Percentiles rank a stretch among this genome's conserved stretches.
phyloP scores from a whole-genome alignment of 2,329 filamentous ascomycete genomes.

The Hortaea werneckii region DNA sequence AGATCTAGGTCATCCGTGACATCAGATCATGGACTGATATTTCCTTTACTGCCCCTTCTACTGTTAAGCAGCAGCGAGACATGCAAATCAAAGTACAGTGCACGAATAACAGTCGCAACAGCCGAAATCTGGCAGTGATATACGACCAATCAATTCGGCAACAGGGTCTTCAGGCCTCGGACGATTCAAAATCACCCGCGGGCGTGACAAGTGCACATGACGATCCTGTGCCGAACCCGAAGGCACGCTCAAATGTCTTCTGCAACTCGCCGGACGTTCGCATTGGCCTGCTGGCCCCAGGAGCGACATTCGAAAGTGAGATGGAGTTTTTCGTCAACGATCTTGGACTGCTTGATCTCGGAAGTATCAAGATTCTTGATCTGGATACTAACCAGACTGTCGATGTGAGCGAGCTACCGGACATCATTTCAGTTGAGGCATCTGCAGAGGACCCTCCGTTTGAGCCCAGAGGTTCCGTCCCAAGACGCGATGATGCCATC shows the following conservation, averaged over 20 bases:
- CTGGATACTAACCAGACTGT: conserved; percentile 64
- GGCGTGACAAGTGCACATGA: background rate
- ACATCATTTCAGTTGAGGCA: conserved; percentile 41
- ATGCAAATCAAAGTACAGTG: conserved; percentile 68
- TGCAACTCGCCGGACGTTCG: conserved; percentile 65
- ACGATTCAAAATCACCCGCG: background rate
- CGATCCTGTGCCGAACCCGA: background rate
- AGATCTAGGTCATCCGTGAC: no score
- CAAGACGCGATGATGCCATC: background rate
- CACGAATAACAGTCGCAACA: conserved; percentile 55
- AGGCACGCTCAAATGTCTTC: conserved; percentile 48
- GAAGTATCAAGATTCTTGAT: conserved; percentile 64
- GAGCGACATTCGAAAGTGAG: conserved; percentile 63
- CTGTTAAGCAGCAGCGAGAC: conserved; percentile 52
- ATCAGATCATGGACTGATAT: conserved; percentile 48
- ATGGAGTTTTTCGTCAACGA: conserved; percentile 60
- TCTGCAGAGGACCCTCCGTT: background rate
- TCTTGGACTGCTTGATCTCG: conserved; percentile 58
- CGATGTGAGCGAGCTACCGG: conserved; percentile 65
- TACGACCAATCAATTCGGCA: background rate
- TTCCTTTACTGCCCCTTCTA: conserved; percentile 57
- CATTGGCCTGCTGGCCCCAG: conserved; percentile 61
- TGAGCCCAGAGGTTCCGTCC: background rate
- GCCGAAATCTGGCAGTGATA: conserved; percentile 47
- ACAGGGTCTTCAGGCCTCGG: background rate